These are phyloP conservation scores for Globisporangium spiculum DNA, from an alignment of 352 stramenopile genomes.

Conservation along the genomic window DNA sequence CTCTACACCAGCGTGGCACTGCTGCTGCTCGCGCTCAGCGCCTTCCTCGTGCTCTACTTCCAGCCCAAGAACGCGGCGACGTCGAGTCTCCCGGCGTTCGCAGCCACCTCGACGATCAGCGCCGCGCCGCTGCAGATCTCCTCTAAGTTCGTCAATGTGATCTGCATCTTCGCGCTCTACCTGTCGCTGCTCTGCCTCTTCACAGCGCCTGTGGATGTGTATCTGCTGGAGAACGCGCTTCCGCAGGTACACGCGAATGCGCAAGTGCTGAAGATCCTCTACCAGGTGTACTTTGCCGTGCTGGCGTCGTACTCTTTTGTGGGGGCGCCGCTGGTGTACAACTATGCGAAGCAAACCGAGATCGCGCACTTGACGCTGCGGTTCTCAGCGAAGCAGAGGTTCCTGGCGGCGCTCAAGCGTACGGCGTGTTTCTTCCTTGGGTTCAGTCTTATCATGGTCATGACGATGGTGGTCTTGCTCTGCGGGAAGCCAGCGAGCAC, in stretches of 20 bases:
- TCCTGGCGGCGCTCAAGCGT: conserved; percentile 64
- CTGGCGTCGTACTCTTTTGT: conserved; percentile 69
- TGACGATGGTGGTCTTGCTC: conserved; percentile 68
- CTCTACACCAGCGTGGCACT: conserved; percentile 64
- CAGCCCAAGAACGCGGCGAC: conserved; percentile 56
- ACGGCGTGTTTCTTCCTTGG: conserved; percentile 75
- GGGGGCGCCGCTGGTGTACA: conserved; percentile 69
- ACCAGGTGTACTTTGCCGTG: conserved; percentile 66
- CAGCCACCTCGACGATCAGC: conserved; percentile 51
- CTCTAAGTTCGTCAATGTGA: conserved; percentile 63
- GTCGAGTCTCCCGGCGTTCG: conserved; percentile 52
- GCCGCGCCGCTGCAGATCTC: conserved; percentile 57
- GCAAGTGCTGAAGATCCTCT: conserved; percentile 52
- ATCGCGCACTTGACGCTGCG: conserved; percentile 78
- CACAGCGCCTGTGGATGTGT: conserved; percentile 78
- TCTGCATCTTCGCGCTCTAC: conserved; percentile 72
- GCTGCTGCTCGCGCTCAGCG: conserved; percentile 52
- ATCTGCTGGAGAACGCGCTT: conserved; percentile 66
- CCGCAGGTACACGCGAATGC: conserved; percentile 57
- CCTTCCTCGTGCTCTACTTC: conserved; percentile 54
- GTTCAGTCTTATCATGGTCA: conserved; percentile 56
- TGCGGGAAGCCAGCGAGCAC: conserved; percentile 73
- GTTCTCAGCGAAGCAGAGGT: conserved; percentile 48
- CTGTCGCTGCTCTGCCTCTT: conserved; percentile 73
- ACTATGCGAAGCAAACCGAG: conserved; percentile 83